Evolutionary conservation across 495 filamentous ascomycete species (phyloP).

Genomic region (Terfezia claveryi): DNA sequence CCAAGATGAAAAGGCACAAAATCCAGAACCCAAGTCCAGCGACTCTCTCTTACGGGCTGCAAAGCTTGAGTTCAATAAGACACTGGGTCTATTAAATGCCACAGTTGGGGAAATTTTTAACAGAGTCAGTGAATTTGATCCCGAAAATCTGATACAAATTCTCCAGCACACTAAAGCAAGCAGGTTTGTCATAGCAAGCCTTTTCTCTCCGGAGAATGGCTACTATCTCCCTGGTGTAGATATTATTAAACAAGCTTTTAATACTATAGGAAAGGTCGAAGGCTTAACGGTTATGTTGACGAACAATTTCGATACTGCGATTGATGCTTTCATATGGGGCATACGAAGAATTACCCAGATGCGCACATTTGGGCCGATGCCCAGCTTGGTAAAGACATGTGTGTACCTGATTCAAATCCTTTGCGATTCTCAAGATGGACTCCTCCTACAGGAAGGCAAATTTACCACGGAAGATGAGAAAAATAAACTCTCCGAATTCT

Average conservation of each 20-base stretch:
- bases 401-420: slow-evolving; percentile 59
- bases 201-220: slow-evolving; percentile 12
- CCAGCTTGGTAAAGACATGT: slow-evolving; percentile 47
- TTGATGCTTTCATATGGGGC: slow-evolving; percentile 10
- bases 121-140: slow-evolving; percentile 10
- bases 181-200: background rate
- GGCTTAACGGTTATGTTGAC: slow-evolving; percentile 15
- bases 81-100: slow-evolving; percentile 5
- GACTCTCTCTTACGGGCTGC: slow-evolving; percentile 3
- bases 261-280: slow-evolving; percentile 15
- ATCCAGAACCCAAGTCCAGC: slow-evolving; percentile 3
- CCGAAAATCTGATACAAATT: slow-evolving; percentile 5
- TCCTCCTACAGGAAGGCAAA: slow-evolving; percentile 40
- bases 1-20: background rate
- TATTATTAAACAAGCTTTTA: slow-evolving; percentile 7
- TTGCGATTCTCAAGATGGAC: slow-evolving; percentile 58
- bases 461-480: slow-evolving; percentile 9
- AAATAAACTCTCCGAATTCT: slow-evolving; percentile 30
- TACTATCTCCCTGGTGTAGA: slow-evolving; percentile 16
- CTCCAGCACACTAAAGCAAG: background rate
- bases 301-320: slow-evolving; percentile 12
- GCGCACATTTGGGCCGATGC: slow-evolving; percentile 42
- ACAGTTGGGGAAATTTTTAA: slow-evolving; percentile 9
- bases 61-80: slow-evolving; percentile 10
- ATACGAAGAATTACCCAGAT: slow-evolving; percentile 20